These are phyloP conservation scores for Diplocarpon rosae DNA, from an alignment of 2,329 filamentous ascomycete genomes.

Conservation along the genomic window DNA sequence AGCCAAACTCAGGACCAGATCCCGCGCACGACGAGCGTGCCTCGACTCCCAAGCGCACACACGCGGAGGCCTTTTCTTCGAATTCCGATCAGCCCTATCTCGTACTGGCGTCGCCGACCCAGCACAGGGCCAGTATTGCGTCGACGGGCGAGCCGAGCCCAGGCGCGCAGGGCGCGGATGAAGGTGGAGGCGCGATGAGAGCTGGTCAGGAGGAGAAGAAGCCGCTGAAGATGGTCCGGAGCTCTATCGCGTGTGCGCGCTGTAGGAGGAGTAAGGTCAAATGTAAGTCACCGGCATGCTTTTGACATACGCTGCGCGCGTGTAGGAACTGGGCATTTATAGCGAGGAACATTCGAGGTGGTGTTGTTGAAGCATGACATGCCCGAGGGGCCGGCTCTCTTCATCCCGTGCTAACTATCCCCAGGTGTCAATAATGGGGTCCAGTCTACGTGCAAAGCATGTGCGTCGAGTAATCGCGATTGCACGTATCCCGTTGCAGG, in stretches of 20 bases:
- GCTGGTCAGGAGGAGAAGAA: slow-evolving; percentile 33
- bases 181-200: slow-evolving; percentile 22
- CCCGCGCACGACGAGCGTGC: slow-evolving; percentile 16
- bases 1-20: slow-evolving; percentile 13
- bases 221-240: slow-evolving; percentile 49
- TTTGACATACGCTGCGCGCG: background rate
- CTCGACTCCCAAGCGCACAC: slow-evolving; percentile 26
- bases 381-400: background rate
- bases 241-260: slow-evolving; percentile 66
- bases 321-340: background rate
- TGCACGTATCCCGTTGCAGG: slow-evolving; percentile 57
- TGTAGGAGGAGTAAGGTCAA: slow-evolving; percentile 79
- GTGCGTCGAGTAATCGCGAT: slow-evolving; percentile 58
- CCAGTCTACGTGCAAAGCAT: slow-evolving; percentile 61
- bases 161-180: slow-evolving; percentile 19
- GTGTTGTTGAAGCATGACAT: background rate
- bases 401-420: slow-evolving; percentile 5
- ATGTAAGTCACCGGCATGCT: slow-evolving; percentile 41
- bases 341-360: background rate
- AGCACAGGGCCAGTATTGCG: slow-evolving; percentile 19
- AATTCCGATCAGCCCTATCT: slow-evolving; percentile 21
- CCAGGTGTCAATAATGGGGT: slow-evolving; percentile 52
- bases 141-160: slow-evolving; percentile 18
- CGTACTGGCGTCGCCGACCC: slow-evolving; percentile 23
- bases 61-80: slow-evolving; percentile 26